Conservation (phyloP, 352 stramenopile genomes). For the Pythium graminicola region DNA sequence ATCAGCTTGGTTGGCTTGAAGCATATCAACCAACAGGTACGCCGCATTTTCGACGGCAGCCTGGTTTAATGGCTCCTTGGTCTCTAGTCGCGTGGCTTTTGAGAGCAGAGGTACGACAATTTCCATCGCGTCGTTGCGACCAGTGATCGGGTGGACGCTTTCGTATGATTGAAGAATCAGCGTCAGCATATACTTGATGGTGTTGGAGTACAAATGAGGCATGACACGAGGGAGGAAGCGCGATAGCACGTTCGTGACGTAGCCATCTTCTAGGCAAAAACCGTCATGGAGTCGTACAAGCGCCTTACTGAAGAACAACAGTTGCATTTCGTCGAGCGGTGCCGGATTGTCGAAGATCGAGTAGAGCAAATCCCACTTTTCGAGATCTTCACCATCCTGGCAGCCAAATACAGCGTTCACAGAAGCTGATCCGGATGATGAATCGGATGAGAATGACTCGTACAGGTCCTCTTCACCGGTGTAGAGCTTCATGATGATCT, state of each 20-base stretch:
- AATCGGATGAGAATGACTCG: constrained; percentile 83
- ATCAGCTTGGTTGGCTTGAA: constrained; percentile 82
- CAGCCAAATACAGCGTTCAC: constrained; percentile 73
- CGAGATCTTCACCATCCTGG: constrained; percentile 60
- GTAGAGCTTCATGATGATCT: constrained; percentile 89
- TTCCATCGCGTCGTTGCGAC: constrained; percentile 83
- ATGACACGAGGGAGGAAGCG: constrained; percentile 71
- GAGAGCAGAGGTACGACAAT: constrained; percentile 61
- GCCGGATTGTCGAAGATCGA: constrained; percentile 71
- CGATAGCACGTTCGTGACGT: constrained; percentile 76
- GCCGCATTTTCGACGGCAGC: constrained; percentile 68
- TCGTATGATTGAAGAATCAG: constrained; percentile 86
- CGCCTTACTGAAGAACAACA: constrained; percentile 84
- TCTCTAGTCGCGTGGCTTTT: constrained; percentile 39
- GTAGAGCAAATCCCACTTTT: constrained; percentile 79
- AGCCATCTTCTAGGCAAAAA: constrained; percentile 82
- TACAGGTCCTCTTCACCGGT: constrained; percentile 84
- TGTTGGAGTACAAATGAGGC: constrained; percentile 82
- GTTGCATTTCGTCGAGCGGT: constrained; percentile 80
- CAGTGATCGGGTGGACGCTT: constrained; percentile 83
- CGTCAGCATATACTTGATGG: constrained; percentile 87
- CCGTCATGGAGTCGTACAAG: constrained; percentile 81
- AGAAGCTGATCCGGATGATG: constrained; percentile 58
- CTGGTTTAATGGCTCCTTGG: constrained; percentile 32
- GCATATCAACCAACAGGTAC: constrained; percentile 78